Evolutionary conservation across 2,329 filamentous ascomycete genomes (phyloP), one percentile per base, ranked within the genome.

Genomic region (Fusarium domesticum): DNA sequence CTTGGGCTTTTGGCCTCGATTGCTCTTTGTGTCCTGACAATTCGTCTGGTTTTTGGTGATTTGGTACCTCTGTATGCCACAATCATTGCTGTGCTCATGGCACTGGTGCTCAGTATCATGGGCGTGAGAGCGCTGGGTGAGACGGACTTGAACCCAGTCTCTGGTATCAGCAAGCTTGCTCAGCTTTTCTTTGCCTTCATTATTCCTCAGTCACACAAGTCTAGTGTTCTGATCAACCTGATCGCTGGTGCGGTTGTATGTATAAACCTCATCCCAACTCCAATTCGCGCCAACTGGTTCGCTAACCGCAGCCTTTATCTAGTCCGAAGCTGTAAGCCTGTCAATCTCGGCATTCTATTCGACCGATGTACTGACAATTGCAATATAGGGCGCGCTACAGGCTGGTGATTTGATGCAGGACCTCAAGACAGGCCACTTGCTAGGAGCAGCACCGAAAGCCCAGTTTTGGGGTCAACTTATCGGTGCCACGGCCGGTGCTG

Each of bases 401-500:
- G 92, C 93, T 3, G 93, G 93, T 7, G 93, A 98, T 66, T 81
- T 98, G 43, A 88, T 98, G 79, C 93, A 98, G 64, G 93, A 98
- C 64, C 78, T 98, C 20, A 98, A 98, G 67, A 96, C 93, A 0
- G 93, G 93, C 0, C 91, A 98, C 66, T 72, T 98, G 0, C 78
- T 98, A 1, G 91, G 92, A 10, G 93, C 93, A 1, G 87, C 89
- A 4, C 93, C 93, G 0, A 93, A 87, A 57, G 93, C 93, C 0
- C 93, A 98, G 61, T 98, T 98, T 64, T 96, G 89, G 77, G 93
- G 93, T 1, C 93, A 98, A 64, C 81, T 97, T 16, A 91, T 98
- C 41, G 93, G 93, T 5, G 89, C 86, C 28, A 85, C 88, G 0
- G 83, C 88, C 2, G 93, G 93, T 2, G 91, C 93, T 1, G 76